phyloP scores from a whole-genome alignment of 495 filamentous ascomycete species.

The Aspergillus baeticus region DNA sequence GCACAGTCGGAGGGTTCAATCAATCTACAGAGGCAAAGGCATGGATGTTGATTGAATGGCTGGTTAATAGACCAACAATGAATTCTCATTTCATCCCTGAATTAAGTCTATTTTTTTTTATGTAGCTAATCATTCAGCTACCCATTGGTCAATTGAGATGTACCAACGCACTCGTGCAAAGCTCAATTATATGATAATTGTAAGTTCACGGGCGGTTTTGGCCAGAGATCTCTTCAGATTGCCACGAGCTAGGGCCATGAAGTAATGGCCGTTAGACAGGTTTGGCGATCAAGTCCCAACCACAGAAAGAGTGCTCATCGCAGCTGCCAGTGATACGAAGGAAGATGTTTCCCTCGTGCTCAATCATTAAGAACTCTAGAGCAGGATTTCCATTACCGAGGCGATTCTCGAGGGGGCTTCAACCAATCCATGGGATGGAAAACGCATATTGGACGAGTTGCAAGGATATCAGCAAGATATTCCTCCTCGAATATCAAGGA shows the following conservation, averaged over 20 bases:
- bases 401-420: not conserved
- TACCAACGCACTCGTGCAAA: too few species aligned
- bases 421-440: not conserved
- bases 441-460: not conserved
- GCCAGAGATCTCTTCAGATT: not conserved
- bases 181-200: not conserved
- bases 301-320: constrained; percentile 5
- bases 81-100: constrained; percentile 12
- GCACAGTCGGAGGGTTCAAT: constrained; percentile 7
- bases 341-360: not conserved
- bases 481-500: not conserved
- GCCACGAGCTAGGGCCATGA: not conserved
- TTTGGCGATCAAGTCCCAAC: not conserved
- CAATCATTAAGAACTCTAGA: not conserved
- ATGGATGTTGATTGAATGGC: constrained; percentile 18
- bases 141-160: too few species aligned
- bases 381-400: not conserved
- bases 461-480: not conserved
- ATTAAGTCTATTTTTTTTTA: not conserved
- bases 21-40: not conserved
- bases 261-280: not conserved
- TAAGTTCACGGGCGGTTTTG: not conserved
- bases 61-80: constrained; percentile 24
- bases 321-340: not conserved
- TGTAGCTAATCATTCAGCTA: too few species aligned